Evolutionary conservation across 495 filamentous ascomycete genomes (phyloP), one percentile per base, ranked within the genome.

Genomic region (Acidomyces sp.): DNA sequence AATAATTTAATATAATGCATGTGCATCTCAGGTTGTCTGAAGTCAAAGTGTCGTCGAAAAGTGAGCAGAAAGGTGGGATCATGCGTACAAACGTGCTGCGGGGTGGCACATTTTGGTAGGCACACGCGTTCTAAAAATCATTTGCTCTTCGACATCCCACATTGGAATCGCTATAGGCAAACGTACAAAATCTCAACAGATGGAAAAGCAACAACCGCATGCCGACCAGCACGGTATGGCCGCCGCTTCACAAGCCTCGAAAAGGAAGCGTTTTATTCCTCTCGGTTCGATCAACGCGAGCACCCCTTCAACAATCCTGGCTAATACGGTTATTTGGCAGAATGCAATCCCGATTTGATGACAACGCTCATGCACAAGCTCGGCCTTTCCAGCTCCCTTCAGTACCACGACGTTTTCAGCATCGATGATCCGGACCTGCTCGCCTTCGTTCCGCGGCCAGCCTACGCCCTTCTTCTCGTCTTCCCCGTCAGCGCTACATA

Each of bases 301-400:
- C 31, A 20, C 19, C 18, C 7, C 27, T 35, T 26, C 24, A 13
- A 16, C 22, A 34, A 17, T 18, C 17, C 17, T 29, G 35, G 1
- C 29, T 23, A 21, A 41, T 11, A 17, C 11, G 24, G 20, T 10
- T 10, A 36, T 12, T 38, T 24, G 11, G 20, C 51, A 77, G 74
- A 78, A 48, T 78, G 77, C 59, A 79, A 78, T 44, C 75, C 75
- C 11, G 69, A 73, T 33, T 68, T 77, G 10, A 66, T 77, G 55
- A 55, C 61, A 11, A 56, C 52, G 20, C 67, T 79, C 27, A 58
- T 70, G 18, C 61, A 65, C 40, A 72, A 69, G 15, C 64, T 79
- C 9, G 68, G 68, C 18, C 55, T 79, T 10, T 68, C 68, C 16
- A 48, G 48, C 17, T 53, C 52, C 5, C 62, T 79, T 4, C 56